phyloP scores from a whole-genome alignment of 2,329 filamentous ascomycete species.

The Corynespora cassiicola region DNA sequence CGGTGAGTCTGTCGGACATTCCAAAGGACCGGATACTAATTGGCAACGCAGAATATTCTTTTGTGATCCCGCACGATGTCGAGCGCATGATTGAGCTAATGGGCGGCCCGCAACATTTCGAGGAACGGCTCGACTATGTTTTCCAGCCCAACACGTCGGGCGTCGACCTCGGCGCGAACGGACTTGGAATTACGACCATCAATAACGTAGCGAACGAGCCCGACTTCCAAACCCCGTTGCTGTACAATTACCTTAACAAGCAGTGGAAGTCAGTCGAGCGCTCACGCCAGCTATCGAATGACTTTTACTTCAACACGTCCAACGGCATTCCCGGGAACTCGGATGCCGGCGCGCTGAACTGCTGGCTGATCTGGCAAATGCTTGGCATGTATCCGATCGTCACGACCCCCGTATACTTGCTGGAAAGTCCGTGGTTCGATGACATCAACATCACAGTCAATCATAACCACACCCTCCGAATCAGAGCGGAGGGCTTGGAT shows the following conservation, averaged over 20 bases:
- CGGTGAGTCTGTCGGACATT: slow-evolving; percentile 26
- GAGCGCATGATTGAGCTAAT: slow-evolving; percentile 51
- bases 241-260: slow-evolving; percentile 52
- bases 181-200: slow-evolving; percentile 43
- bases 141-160: slow-evolving; percentile 48
- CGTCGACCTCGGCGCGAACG: slow-evolving; percentile 43
- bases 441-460: slow-evolving; percentile 46
- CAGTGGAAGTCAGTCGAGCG: slow-evolving; percentile 44
- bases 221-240: slow-evolving; percentile 47
- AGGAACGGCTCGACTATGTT: slow-evolving; percentile 49
- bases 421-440: slow-evolving; percentile 54
- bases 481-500: slow-evolving; percentile 50
- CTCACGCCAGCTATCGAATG: slow-evolving; percentile 42
- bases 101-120: slow-evolving; percentile 48
- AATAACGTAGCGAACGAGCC: slow-evolving; percentile 49
- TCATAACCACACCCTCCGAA: slow-evolving; percentile 50
- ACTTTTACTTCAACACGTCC: slow-evolving; percentile 48
- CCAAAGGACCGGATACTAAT: too few species aligned
- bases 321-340: slow-evolving; percentile 55
- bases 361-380: slow-evolving; percentile 60
- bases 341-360: slow-evolving; percentile 56
- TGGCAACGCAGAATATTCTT: slow-evolving; percentile 45
- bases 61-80: slow-evolving; percentile 52
- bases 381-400: slow-evolving; percentile 57
- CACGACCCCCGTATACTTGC: slow-evolving; percentile 55